Percentiles rank a stretch among this genome's conserved stretches.
phyloP scores from a whole-genome alignment of 768 basidiomycete genomes.

The Russula sp. region DNA sequence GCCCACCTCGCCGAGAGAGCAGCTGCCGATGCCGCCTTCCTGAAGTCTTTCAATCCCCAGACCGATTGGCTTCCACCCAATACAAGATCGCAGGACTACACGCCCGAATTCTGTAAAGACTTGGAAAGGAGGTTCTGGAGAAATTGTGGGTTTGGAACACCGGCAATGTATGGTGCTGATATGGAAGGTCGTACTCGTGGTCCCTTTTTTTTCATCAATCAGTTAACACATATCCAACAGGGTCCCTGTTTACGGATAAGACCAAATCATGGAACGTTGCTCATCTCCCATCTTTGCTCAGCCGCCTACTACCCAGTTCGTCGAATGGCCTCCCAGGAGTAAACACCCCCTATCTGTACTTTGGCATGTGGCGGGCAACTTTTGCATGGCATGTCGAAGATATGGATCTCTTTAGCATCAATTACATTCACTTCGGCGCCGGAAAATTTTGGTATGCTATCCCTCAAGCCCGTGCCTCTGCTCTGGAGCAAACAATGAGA shows the following conservation, averaged over 20 bases:
- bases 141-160: conserved; percentile 79
- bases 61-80: conserved; percentile 77
- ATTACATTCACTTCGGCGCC: conserved; percentile 97
- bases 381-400: conserved; percentile 99
- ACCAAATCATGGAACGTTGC: conserved; percentile 94
- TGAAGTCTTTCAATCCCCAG: conserved; percentile 67
- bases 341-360: conserved; percentile 96
- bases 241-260: conserved; percentile 68
- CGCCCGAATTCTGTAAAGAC: conserved; percentile 79
- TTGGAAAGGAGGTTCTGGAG: conserved; percentile 92
- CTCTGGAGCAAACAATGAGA: conserved; percentile 88
- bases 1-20: conserved; percentile 50
- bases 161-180: conserved; percentile 99
- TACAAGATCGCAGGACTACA: conserved; percentile 76
- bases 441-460: conserved; percentile 98
- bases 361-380: conserved; percentile 98
- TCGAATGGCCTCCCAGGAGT: conserved; percentile 84
- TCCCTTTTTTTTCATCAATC: not conserved
- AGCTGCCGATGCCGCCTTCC: conserved; percentile 51
- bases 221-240: conserved; percentile 34
- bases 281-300: conserved; percentile 79
- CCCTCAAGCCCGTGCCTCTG: conserved; percentile 77
- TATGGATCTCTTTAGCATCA: conserved; percentile 98
- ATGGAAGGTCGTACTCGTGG: conserved; percentile 63
- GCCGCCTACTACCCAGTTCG: conserved; percentile 68